Evolutionary conservation across 106 monocot species (phyloP).

Genomic region (Dendrobium catenatum): DNA sequence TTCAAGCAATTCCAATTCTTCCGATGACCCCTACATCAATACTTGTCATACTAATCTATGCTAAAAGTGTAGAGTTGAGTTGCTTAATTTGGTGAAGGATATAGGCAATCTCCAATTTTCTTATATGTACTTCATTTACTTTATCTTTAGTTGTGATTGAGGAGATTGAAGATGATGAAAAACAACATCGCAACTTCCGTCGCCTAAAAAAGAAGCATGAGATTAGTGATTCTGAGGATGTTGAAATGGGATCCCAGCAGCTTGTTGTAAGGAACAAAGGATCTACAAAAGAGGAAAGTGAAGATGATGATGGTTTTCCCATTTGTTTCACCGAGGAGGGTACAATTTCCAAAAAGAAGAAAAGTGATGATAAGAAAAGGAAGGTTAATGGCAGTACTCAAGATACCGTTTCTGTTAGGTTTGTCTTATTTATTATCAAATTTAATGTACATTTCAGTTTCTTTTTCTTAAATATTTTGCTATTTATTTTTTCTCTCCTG

Average conservation of each 20-base stretch:
- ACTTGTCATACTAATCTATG: neutral
- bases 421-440: neutral
- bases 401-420: slow-evolving; percentile 25
- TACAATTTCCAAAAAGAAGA: slow-evolving; percentile 19
- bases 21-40: neutral
- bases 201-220: slow-evolving; percentile 40
- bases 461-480: neutral
- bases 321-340: slow-evolving; percentile 20
- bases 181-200: slow-evolving; percentile 19
- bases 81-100: neutral
- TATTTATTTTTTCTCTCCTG: neutral
- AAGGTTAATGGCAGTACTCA: slow-evolving; percentile 16
- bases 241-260: slow-evolving; percentile 24
- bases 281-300: slow-evolving; percentile 42
- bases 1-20: too few species aligned
- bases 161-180: slow-evolving; percentile 77
- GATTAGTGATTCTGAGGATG: slow-evolving; percentile 44
- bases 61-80: neutral
- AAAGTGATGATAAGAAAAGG: slow-evolving; percentile 16
- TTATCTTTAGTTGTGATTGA: slow-evolving; percentile 69
- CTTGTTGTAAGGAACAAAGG: slow-evolving; percentile 28
- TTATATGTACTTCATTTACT: neutral
- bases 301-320: slow-evolving; percentile 98
- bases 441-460: neutral
- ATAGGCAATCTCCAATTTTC: neutral